Base-by-base conservation (phyloP, 2,329 filamentous ascomycete species). In the Ilyonectria destructans region DNA sequence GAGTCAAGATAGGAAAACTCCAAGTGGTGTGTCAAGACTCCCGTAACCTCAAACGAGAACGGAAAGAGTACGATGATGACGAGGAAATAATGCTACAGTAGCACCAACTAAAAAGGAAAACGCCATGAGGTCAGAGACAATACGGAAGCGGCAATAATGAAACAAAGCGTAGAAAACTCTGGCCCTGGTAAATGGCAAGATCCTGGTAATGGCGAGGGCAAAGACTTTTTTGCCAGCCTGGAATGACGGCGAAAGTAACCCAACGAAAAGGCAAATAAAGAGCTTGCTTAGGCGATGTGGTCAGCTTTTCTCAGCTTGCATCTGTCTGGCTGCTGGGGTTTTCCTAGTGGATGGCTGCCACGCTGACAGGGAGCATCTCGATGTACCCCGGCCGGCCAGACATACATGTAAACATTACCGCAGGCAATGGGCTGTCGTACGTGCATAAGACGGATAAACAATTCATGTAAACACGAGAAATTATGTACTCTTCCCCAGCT, bases 381-480 rank as follows among this genome's bases (percentile, higher is more conserved):
- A 15, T 29, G 46, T 49, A 13, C 19, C 12, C 19, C 31, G 31
- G 12, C 19, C 31, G 31, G 12, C 31, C 9, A 33, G 31, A 33
- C 31, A 3, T 33, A 12, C 31, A 23, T 19, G 40, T 62, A 46
- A 62, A 48, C 59, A 62, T 62, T 31, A 62, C 51, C 59, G 51
- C 58, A 60, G 58, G 10, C 31, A 19, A 19, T 60, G 58, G 46
- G 26, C 40, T 62, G 59, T 35, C 40, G 46, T 43, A 21, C 19
- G 26, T 55, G 49, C 40, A 48, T 31, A 8, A 29, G 19, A 15
- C n/a, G 48, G 33, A 15, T n/a, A 45, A 61, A 49, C 37, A 43
- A 52, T 43, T 46, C 15, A 26, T 10, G 21, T 4, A 56, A 37
- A 33, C 17, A 19, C 33, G 9, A 51, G 12, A n/a, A 19, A 59